These are phyloP conservation scores for Papiliotrema flavescens DNA, from an alignment of 1,284 basidiomycete genomes.

Conservation along the genomic window DNA sequence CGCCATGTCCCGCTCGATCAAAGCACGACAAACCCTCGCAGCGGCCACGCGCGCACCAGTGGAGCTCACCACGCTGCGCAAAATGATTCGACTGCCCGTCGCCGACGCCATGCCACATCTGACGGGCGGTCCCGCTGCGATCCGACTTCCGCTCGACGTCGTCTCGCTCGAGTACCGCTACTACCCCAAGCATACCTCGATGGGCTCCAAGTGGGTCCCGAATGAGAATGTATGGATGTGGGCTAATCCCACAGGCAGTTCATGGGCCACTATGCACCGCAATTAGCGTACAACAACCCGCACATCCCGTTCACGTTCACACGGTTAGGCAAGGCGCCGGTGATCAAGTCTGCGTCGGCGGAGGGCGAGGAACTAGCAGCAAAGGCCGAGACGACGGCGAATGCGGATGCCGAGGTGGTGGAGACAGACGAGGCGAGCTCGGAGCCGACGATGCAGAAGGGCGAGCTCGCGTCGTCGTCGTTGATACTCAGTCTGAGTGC, in stretches of 20 bases:
- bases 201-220: neutral
- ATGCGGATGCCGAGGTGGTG: no score
- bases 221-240: no score
- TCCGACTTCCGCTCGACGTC: neutral
- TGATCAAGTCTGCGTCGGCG: no score
- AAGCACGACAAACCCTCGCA: neutral
- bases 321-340: neutral
- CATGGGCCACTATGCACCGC: slow-evolving; percentile 29
- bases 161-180: neutral
- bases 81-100: neutral
- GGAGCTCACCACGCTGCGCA: neutral
- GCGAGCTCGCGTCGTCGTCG: no score
- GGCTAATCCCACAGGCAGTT: slow-evolving; percentile 29
- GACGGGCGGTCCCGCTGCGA: neutral
- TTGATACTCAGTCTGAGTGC: no score
- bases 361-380: no score
- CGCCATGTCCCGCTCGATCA: neutral
- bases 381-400: no score
- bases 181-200: neutral
- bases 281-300: slow-evolving; percentile 43
- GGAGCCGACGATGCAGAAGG: no score
- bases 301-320: slow-evolving; percentile 24
- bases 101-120: neutral
- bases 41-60: neutral
- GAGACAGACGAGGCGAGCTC: no score